A percentile compares a stretch with the other conserved stretches of the same genome.
Evolutionary conservation across 345 rosid species (phyloP).

Genomic region (Eucalyptus tenuipes): DNA sequence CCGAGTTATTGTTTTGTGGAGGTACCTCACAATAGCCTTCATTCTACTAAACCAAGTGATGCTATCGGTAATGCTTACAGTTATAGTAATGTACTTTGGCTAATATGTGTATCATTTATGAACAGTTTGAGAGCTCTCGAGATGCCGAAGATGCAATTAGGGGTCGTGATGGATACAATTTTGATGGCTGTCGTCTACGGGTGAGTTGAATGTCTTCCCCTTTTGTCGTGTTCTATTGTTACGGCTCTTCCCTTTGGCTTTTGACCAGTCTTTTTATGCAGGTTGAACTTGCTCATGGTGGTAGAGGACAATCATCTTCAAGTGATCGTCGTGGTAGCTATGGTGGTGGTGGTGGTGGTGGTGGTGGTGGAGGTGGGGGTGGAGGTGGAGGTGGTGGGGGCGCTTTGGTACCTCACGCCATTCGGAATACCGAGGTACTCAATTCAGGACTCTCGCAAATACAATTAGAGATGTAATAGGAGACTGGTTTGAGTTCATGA

Average conservation of each 20-base stretch:
- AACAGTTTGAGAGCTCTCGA: constrained; percentile 34
- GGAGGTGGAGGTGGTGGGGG: constrained; percentile 16
- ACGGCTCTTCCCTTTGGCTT: background rate
- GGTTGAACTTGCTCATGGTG: constrained; percentile 99
- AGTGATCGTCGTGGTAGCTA: constrained; percentile 58
- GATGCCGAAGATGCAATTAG: constrained; percentile 56
- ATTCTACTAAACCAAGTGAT: background rate
- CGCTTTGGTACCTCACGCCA: constrained; percentile 65
- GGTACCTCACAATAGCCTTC: constrained; percentile 21
- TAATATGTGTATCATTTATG: background rate
- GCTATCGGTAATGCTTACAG: background rate
- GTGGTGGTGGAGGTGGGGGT: constrained; percentile 36
- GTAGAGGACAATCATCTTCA: constrained; percentile 63
- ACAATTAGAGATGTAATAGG: background rate
- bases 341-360: constrained; percentile 20
- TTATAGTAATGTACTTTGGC: background rate
- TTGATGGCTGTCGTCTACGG: constrained; percentile 44
- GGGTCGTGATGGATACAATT: constrained; percentile 56
- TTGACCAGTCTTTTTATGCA: constrained; percentile 8
- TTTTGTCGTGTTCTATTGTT: background rate
- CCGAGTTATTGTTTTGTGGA: constrained; percentile 96
- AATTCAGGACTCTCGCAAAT: background rate
- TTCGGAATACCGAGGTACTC: constrained; percentile 86
- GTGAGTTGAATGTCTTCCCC: constrained; percentile 3
- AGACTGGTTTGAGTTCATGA: background rate